Evolutionary conservation across 1,139 yeast species (phyloP), one percentile per base, ranked within the genome.

Genomic region (Scheffersomyces parashehatae): DNA sequence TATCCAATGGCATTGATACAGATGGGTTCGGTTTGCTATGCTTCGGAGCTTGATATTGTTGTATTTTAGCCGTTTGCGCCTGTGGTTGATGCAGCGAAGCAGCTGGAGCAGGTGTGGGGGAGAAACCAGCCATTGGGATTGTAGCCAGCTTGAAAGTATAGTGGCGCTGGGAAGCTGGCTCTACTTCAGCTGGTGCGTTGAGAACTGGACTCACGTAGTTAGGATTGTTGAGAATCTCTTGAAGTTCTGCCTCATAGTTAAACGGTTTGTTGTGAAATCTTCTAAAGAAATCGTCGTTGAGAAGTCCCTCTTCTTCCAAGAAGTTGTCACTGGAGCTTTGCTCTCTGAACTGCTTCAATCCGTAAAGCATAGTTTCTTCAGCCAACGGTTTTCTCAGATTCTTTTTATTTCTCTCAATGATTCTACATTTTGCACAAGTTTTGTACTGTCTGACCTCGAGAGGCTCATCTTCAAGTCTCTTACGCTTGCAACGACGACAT

Each of bases 401-500:
- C 61, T 73, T 72, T 58, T 75, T 73, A 54, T 71, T 73, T 42
- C 78, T 59, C 54, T 79, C 84, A 41, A 79, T 76, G 56, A 78
- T 76, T 49, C 84, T 72, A 60, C 84, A 79, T 49, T 79, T 77
- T 58, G 81, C 81, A 63, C 84, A 79, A 2, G 84, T 79, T 52
- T 78, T 78, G 59, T 77, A 79, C 53, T 77, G 82, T 51, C 76
- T 67, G 37, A 79, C 82, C 50, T 78, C 83, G 1, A 79, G 75
- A n/a, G 81, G 81, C 59, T 79, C 84, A 48, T 78, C 81, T 45
- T 75, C 79, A 53, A 77, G 71, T 66, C 84, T 71, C 71, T 75
- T 75, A 47, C 83, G 64, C 55, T 79, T 79, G 64, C 84, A 79
- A 53, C 84, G 77, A 60, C 84, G 82, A 55, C 84, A 79, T 55